Conservation (phyloP, 1,284 basidiomycete genomes). For the Sporisorium scitamineum region DNA sequence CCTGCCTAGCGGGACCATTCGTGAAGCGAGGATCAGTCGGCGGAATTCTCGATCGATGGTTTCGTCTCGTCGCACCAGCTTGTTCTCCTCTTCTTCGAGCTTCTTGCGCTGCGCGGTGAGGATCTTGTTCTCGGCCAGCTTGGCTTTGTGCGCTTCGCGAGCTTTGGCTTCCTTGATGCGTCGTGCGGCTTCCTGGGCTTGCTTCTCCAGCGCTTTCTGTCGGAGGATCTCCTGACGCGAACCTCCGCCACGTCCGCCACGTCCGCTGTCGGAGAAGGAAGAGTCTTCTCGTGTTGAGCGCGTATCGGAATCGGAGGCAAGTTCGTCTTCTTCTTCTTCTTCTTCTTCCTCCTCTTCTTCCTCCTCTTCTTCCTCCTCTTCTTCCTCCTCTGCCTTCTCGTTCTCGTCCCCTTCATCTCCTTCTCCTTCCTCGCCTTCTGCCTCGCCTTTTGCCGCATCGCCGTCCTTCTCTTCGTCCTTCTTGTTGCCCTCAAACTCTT, state of each 20-base stretch:
- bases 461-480: conserved; percentile 27
- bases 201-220: conserved; percentile 61
- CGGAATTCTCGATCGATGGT: conserved; percentile 93
- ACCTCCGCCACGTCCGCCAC: conserved; percentile 2
- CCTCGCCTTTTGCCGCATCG: conserved; percentile 7
- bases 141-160: conserved; percentile 54
- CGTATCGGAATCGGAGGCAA: conserved; percentile 42
- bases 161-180: conserved; percentile 42
- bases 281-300: conserved; percentile 51
- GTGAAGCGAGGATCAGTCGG: conserved; percentile 82
- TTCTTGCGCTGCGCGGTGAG: conserved; percentile 53
- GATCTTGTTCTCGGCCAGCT: conserved; percentile 58
- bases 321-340: conserved; percentile 53
- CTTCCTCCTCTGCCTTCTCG: conserved; percentile 15
- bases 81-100: conserved; percentile 80
- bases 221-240: conserved; percentile 64
- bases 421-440: conserved; percentile 11
- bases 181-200: conserved; percentile 51
- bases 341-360: conserved; percentile 51
- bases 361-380: conserved; percentile 11
- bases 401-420: conserved; percentile 5
- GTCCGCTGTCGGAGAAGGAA: conserved; percentile 36
- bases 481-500: conserved; percentile 72
- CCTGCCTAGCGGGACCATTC: conserved; percentile 86
- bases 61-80: conserved; percentile 81